Conservation (phyloP, 495 filamentous ascomycete species). For the Geoglossum glabrum region DNA sequence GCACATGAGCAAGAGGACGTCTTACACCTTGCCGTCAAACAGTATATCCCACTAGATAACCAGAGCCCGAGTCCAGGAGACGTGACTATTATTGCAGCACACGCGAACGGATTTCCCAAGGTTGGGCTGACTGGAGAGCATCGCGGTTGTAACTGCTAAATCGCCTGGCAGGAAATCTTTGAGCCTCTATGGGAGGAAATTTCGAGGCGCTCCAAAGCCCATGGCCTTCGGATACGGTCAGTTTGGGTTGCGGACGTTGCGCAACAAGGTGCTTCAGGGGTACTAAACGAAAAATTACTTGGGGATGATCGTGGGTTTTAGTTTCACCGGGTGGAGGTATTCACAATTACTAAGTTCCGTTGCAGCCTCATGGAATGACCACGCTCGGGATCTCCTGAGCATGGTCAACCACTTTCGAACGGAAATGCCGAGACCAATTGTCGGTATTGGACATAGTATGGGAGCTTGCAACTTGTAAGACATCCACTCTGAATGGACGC, state of each 20-base stretch:
- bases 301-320: slow-evolving; percentile 62
- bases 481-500: neutral
- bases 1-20: slow-evolving; percentile 36
- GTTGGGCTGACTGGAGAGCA: slow-evolving; percentile 17
- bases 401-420: slow-evolving; percentile 67
- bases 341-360: neutral
- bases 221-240: slow-evolving; percentile 48
- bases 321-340: too few species aligned
- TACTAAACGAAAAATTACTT: slow-evolving; percentile 50
- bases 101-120: slow-evolving; percentile 86
- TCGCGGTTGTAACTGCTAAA: neutral
- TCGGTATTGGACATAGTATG: slow-evolving; percentile 82
- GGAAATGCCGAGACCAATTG: slow-evolving; percentile 68
- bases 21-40: slow-evolving; percentile 54
- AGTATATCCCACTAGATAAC: slow-evolving; percentile 62
- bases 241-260: slow-evolving; percentile 79
- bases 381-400: slow-evolving; percentile 70
- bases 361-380: slow-evolving; percentile 49
- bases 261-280: slow-evolving; percentile 52
- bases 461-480: slow-evolving; percentile 44
- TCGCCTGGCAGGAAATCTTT: slow-evolving; percentile 46
- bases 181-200: slow-evolving; percentile 77
- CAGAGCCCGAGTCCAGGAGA: slow-evolving; percentile 42
- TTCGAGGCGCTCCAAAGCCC: slow-evolving; percentile 26
- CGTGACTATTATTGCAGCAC: slow-evolving; percentile 63